Conservation (phyloP, 371 early-diverging fungal genomes). For the Rhizomucor pusillus region DNA sequence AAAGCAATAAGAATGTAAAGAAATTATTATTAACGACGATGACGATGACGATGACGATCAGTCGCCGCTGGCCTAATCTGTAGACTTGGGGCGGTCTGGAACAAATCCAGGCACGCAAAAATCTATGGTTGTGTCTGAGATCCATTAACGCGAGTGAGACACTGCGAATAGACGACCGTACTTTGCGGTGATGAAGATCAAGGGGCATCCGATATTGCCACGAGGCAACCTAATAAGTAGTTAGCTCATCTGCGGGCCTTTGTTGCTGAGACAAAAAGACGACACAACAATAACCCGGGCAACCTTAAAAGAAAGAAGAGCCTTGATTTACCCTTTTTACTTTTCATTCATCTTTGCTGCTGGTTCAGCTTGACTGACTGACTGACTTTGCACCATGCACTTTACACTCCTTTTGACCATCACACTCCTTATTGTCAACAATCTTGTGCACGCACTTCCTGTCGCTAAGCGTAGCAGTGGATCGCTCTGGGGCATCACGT, state of each 20-base stretch:
- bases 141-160: no score
- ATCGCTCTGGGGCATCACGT: constrained; percentile 21
- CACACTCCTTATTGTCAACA: constrained; percentile 15
- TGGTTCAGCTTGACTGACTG: constrained; percentile 8
- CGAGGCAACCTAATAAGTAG: neutral
- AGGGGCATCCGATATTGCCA: neutral
- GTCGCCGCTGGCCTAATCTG: no score
- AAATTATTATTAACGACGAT: no score
- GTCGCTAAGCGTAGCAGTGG: constrained; percentile 18
- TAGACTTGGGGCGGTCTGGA: no score
- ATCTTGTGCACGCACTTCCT: constrained; percentile 25
- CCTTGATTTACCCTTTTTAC: neutral
- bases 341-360: constrained; percentile 5
- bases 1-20: no score
- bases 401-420: constrained; percentile 10
- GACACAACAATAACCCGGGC: neutral
- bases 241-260: neutral
- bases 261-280: neutral
- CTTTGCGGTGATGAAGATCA: neutral
- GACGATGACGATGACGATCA: no score
- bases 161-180: neutral
- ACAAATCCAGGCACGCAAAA: no score
- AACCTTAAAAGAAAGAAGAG: neutral
- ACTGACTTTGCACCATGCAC: constrained; percentile 6
- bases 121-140: no score